Percentiles rank a stretch among this genome's conserved stretches.
phyloP scores from a whole-genome alignment of 2,329 filamentous ascomycete species.

The Aspergillus sp. region DNA sequence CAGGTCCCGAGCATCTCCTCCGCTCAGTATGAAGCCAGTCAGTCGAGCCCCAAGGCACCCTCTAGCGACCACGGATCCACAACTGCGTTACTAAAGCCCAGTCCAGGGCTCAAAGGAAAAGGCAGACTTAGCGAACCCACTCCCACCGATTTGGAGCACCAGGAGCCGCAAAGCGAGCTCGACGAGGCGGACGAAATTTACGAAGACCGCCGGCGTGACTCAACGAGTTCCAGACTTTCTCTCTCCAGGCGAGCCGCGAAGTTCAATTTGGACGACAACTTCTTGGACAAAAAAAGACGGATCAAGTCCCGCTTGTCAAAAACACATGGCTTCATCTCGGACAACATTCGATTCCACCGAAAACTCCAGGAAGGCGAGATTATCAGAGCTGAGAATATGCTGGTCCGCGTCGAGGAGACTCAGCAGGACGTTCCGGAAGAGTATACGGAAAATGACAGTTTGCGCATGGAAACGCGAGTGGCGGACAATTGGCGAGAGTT shows the following conservation, averaged over 20 bases:
- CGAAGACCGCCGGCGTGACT: conserved; percentile 10
- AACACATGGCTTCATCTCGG: conserved; percentile 36
- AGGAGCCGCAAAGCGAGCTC: conserved; percentile 34
- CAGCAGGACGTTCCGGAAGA: conserved; percentile 56
- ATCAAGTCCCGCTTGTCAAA: conserved; percentile 38
- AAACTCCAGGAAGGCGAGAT: conserved; percentile 58
- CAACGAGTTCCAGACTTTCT: conserved; percentile 18
- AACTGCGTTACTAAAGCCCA: conserved; percentile 30
- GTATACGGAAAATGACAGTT: conserved; percentile 63
- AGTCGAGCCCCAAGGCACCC: conserved; percentile 21
- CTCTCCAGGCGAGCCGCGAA: conserved; percentile 38
- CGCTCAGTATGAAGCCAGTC: conserved; percentile 18
- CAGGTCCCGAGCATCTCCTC: conserved; percentile 16
- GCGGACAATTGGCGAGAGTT: conserved; percentile 67
- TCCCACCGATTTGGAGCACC: conserved; percentile 25
- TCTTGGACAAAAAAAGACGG: conserved; percentile 40
- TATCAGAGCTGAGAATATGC: conserved; percentile 67
- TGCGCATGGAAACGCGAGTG: conserved; percentile 57
- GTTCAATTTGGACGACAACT: conserved; percentile 46
- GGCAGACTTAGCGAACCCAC: conserved; percentile 13
- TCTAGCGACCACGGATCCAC: conserved; percentile 34
- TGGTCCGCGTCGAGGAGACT: conserved; percentile 60
- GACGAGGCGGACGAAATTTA: conserved; percentile 7
- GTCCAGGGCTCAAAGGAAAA: conserved; percentile 20
- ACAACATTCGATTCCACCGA: conserved; percentile 32